Evolutionary conservation across 2,329 filamentous ascomycete species (phyloP).

Genomic region (Torrubiella hemipterigena): DNA sequence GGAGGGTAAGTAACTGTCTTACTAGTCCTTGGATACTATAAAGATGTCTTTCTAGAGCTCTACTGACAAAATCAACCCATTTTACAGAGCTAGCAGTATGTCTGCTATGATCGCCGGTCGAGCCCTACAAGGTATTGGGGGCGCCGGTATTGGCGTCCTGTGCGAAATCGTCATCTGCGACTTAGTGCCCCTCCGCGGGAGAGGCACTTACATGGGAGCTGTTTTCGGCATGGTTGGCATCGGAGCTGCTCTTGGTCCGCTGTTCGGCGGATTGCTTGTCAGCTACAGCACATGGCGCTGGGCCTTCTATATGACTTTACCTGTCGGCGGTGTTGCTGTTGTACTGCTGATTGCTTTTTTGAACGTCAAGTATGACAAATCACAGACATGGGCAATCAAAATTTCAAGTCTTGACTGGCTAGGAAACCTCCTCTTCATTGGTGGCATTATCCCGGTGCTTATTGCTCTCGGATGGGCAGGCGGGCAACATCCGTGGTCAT

Average conservation of each 20-base stretch:
- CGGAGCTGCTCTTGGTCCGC: conserved; percentile 19
- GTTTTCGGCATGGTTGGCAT: conserved; percentile 18
- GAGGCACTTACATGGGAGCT: conserved; percentile 25
- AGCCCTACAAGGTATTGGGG: conserved; percentile 28
- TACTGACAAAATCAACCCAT: conserved; percentile 2
- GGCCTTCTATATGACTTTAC: conserved; percentile 31
- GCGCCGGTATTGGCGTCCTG: conserved; percentile 10
- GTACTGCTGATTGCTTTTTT: conserved; percentile 12
- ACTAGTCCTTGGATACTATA: not conserved
- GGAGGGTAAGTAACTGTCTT: conserved; percentile 5
- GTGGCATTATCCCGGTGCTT: conserved; percentile 25
- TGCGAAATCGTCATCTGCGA: conserved; percentile 23
- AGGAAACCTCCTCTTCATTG: conserved; percentile 27
- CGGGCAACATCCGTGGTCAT: conserved; percentile 34
- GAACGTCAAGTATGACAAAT: conserved; percentile 10
- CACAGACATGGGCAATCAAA: conserved; percentile 5
- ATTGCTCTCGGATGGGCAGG: conserved; percentile 42
- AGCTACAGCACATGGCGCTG: conserved; percentile 25
- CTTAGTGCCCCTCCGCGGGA: conserved; percentile 31
- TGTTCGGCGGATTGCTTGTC: conserved; percentile 17
- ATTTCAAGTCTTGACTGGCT: conserved; percentile 23
- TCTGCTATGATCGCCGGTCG: conserved; percentile 30
- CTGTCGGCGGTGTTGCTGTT: conserved; percentile 13
- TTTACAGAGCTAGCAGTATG: conserved; percentile 10
- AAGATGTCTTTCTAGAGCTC: conserved; percentile 3